phyloP scores from a whole-genome alignment of 2,329 filamentous ascomycete species.

The Calonectria hongkongensis region DNA sequence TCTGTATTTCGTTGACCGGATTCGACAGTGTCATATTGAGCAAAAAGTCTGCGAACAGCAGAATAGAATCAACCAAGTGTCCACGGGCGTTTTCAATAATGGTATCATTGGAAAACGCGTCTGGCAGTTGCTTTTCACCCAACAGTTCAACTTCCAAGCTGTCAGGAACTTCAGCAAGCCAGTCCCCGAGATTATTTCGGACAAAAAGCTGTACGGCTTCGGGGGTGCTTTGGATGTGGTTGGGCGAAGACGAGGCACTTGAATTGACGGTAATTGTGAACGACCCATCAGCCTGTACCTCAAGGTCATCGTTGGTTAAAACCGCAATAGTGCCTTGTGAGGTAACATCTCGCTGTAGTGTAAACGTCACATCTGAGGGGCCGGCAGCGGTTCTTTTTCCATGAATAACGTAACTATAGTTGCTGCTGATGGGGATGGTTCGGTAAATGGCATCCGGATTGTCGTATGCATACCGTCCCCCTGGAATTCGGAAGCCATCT shows the following conservation, averaged over 20 bases:
- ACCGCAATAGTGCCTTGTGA: background rate
- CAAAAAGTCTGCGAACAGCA: background rate
- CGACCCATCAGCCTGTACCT: background rate
- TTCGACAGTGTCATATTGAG: background rate
- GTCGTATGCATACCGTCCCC: background rate
- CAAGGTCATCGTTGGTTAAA: background rate
- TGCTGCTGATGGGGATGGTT: background rate
- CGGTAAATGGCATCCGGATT: constrained; percentile 2
- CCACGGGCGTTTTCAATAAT: background rate
- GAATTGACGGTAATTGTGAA: constrained; percentile 1
- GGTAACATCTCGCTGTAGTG: background rate
- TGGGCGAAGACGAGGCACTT: background rate
- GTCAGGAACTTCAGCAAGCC: background rate
- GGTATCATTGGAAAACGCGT: background rate
- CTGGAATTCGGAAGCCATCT: background rate
- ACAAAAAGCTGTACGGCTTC: background rate
- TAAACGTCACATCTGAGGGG: background rate
- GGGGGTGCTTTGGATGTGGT: constrained; percentile 1
- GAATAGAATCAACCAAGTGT: background rate
- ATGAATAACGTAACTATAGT: constrained; percentile 12
- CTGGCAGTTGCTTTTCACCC: background rate
- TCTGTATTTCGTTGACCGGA: background rate
- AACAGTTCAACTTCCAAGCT: background rate
- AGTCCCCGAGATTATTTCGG: constrained; percentile 1
- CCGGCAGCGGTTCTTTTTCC: background rate